A percentile compares a stretch with the other conserved stretches of the same genome.
Evolutionary conservation across 2,329 filamentous ascomycete genomes (phyloP).

Genomic region (Aspergillus fructus): DNA sequence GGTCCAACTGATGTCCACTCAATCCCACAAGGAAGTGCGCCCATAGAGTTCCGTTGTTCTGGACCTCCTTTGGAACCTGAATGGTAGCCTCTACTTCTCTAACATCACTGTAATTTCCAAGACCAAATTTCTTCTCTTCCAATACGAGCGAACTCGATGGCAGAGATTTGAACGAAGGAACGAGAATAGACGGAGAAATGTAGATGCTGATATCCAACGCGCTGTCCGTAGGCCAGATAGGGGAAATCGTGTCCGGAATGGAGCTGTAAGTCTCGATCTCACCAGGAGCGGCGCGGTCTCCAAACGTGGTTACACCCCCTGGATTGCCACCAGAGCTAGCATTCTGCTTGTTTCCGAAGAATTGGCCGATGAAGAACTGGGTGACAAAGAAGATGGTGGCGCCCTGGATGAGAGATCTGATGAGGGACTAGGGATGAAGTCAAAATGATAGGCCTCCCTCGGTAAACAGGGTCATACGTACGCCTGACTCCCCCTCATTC

Average conservation of each 20-base stretch:
- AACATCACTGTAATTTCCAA: constrained; percentile 77
- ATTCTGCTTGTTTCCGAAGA: constrained; percentile 45
- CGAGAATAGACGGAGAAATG: constrained; percentile 71
- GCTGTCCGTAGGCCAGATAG: constrained; percentile 82
- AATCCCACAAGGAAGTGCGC: constrained; percentile 90
- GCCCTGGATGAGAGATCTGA: constrained; percentile 52
- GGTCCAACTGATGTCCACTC: constrained; percentile 73
- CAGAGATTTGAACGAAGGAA: constrained; percentile 62
- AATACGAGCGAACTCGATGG: constrained; percentile 70
- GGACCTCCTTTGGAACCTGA: constrained; percentile 72
- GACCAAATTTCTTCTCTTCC: constrained; percentile 74
- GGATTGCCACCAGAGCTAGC: constrained; percentile 21
- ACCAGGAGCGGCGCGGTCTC: constrained; percentile 58
- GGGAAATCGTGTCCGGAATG: constrained; percentile 70
- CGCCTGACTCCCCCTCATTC: constrained; percentile 32
- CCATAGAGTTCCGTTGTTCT: constrained; percentile 91
- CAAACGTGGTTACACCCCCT: constrained; percentile 60
- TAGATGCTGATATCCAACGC: constrained; percentile 81
- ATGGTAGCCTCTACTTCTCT: constrained; percentile 76
- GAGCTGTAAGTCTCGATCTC: constrained; percentile 42
- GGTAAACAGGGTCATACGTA: constrained; percentile 21
- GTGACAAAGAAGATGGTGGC: constrained; percentile 60
- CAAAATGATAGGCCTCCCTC: constrained; percentile 16
- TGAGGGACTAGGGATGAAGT: constrained; percentile 36
- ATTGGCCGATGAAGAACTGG: constrained; percentile 58